Conservation (phyloP, 1,139 yeast species). For the Meyerozyma guilliermondii region DNA sequence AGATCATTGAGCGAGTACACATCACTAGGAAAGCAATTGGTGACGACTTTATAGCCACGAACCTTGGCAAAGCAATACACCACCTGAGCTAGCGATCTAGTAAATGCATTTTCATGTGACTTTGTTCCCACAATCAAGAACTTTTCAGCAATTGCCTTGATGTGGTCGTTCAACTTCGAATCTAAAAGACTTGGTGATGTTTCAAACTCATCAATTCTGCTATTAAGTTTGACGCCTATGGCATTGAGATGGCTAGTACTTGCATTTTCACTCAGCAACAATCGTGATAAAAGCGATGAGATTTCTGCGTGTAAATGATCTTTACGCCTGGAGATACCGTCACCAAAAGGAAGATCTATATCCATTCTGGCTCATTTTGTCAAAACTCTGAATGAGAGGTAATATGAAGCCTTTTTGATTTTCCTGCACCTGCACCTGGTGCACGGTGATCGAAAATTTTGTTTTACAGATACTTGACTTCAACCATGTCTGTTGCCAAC, state of each 20-base stretch:
- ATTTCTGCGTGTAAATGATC: not conserved
- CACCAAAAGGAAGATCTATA: not conserved
- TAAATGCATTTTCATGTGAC: not conserved
- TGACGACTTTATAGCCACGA: constrained; percentile 57
- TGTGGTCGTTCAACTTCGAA: constrained; percentile 25
- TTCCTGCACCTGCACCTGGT: not conserved
- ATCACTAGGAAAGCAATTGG: constrained; percentile 57
- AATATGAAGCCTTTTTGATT: too few relatives aligned
- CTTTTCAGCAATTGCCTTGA: constrained; percentile 21
- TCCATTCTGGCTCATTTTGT: not conserved
- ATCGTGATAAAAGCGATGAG: not conserved
- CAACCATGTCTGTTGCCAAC: constrained; percentile 11
- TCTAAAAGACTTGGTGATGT: constrained; percentile 52
- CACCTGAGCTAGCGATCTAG: constrained; percentile 17
- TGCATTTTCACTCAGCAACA: not conserved
- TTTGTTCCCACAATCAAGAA: constrained; percentile 16
- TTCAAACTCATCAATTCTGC: constrained; percentile 43
- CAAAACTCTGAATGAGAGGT: too few relatives aligned
- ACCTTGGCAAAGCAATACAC: constrained; percentile 61
- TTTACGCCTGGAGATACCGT: not conserved
- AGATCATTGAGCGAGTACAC: constrained; percentile 43
- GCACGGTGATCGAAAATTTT: not conserved
- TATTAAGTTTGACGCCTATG: not conserved
- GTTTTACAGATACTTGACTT: not conserved
- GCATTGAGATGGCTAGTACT: not conserved